Conservation (phyloP, 106 monocot species). For the Ottelia alismoides region DNA sequence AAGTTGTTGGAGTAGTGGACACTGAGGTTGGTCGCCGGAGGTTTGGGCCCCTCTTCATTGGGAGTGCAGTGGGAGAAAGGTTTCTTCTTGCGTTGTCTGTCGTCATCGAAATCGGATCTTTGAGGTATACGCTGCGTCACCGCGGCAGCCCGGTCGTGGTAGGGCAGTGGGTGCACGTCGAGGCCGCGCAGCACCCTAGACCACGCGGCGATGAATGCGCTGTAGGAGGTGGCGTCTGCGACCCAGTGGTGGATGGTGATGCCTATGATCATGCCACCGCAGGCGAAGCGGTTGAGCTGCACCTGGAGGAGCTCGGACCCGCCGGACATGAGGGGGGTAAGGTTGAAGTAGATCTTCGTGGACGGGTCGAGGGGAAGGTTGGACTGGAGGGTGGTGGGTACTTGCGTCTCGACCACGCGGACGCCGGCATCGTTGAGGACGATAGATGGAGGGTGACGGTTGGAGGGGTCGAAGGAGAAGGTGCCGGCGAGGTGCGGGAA, state of each 20-base stretch:
- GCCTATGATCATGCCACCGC: no score
- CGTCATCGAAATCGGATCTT: neutral
- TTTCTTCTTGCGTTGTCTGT: neutral
- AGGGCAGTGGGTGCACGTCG: no score
- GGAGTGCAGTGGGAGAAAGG: no score
- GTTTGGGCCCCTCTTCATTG: no score
- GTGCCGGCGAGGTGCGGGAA: constrained; percentile 6
- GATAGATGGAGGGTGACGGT: no score
- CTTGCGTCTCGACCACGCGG: constrained; percentile 1
- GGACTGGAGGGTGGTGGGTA: neutral
- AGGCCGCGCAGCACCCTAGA: neutral
- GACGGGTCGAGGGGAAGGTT: no score
- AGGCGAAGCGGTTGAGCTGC: no score
- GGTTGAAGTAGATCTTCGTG: neutral
- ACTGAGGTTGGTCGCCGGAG: no score
- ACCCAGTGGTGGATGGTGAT: no score
- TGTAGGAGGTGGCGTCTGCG: constrained; percentile 1
- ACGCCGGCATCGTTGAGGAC: constrained; percentile 10
- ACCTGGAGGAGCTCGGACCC: constrained; percentile 5
- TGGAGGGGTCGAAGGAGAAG: neutral
- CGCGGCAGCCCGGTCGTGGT: constrained; percentile 1
- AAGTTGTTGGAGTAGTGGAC: no score
- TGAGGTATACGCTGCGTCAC: neutral
- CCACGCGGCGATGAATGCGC: neutral
- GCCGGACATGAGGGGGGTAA: neutral